phyloP scores from a whole-genome alignment of 345 rosid species.

The Rhodomyrtus tomentosa region DNA sequence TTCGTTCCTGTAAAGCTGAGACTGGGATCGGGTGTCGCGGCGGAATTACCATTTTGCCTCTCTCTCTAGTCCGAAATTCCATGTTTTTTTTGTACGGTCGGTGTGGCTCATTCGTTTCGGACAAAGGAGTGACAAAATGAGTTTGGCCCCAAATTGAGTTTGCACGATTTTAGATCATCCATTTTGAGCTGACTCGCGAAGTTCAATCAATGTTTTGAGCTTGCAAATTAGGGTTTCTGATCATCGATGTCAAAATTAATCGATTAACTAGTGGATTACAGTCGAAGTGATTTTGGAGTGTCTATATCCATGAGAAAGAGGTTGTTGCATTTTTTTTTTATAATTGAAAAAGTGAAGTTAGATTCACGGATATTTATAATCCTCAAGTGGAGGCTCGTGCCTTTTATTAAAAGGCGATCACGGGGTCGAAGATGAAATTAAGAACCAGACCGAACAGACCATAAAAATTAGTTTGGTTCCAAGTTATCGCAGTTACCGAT shows the following conservation, averaged over 20 bases:
- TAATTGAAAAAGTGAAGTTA: rapidly evolving
- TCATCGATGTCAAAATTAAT: not conserved
- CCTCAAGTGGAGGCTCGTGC: not conserved
- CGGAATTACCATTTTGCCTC: not conserved
- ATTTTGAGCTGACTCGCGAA: not conserved
- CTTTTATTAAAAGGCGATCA: too few species aligned
- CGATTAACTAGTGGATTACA: not conserved
- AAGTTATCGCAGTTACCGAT: too few species aligned
- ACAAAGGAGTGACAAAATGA: not conserved
- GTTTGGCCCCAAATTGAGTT: not conserved
- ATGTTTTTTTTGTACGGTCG: not conserved
- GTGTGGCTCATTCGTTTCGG: not conserved
- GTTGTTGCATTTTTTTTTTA: rapidly evolving
- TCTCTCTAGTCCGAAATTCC: not conserved
- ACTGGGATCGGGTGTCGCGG: not conserved
- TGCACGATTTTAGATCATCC: not conserved
- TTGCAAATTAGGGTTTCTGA: not conserved
- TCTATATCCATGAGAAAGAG: not conserved
- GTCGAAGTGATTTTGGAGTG: not conserved
- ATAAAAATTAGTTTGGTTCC: too few species aligned
- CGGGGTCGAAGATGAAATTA: too few species aligned
- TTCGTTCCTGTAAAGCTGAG: not conserved
- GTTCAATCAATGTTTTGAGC: not conserved
- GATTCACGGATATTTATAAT: not conserved
- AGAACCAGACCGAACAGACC: too few species aligned